Evolutionary conservation across 2,329 filamentous ascomycete genomes (phyloP).

Genomic region (Cercospora beticola): DNA sequence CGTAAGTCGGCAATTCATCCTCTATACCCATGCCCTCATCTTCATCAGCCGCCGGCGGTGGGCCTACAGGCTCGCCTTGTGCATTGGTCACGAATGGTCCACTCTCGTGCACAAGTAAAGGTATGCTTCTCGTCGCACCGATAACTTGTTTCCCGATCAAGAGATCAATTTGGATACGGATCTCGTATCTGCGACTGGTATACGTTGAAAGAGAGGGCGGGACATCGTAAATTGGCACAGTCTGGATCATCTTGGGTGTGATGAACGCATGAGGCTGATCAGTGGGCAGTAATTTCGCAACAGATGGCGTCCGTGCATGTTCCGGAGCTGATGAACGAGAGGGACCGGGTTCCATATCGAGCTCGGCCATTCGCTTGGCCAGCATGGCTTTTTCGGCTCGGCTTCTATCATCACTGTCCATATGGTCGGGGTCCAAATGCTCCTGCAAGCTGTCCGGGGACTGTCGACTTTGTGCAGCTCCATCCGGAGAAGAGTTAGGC

Average conservation of each 20-base stretch:
- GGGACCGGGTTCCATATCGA: not conserved
- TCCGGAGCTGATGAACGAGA: not conserved
- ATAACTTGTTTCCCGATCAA: slow-evolving; percentile 2
- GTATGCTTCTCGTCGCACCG: not conserved
- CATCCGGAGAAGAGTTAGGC: not conserved
- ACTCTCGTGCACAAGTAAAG: not conserved
- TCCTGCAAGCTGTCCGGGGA: not conserved
- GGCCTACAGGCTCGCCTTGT: not conserved
- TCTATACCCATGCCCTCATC: not conserved
- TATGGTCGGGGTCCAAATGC: not conserved
- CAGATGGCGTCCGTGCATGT: not conserved
- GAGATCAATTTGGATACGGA: not conserved
- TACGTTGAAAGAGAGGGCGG: not conserved
- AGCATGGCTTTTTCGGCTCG: not conserved
- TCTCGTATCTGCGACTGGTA: not conserved
- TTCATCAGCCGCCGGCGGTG: not conserved
- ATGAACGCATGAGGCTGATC: not conserved
- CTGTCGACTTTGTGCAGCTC: not conserved
- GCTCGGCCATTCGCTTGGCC: not conserved
- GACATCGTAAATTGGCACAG: not conserved
- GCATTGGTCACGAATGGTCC: not conserved
- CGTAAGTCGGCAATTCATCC: slow-evolving; percentile 6
- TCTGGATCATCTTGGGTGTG: not conserved
- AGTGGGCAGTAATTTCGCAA: not conserved
- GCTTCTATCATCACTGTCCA: not conserved